A percentile compares a stretch with the other conserved stretches of the same genome.
Evolutionary conservation across 73 alveolate genomes (phyloP).

Genomic region (Tetrahymena malaccensis): DNA sequence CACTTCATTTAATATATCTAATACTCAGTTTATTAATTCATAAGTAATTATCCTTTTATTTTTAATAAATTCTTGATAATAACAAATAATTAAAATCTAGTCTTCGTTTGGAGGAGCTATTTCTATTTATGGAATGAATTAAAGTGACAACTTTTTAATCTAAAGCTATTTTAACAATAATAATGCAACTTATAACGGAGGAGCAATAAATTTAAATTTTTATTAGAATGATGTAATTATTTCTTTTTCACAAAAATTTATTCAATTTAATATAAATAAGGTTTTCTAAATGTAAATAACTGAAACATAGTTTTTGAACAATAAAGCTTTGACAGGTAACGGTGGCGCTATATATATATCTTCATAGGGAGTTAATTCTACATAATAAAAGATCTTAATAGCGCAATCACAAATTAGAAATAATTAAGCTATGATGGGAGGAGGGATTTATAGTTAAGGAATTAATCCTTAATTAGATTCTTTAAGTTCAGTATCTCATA

Average conservation of each 20-base stretch:
- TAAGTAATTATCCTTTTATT: no score
- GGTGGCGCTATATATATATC: background rate
- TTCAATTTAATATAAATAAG: background rate
- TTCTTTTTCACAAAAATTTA: background rate
- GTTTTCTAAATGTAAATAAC: background rate
- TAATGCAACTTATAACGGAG: background rate
- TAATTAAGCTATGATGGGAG: background rate
- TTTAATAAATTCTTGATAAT: no score
- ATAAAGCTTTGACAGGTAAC: background rate
- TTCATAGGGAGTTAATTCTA: background rate
- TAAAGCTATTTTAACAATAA: no score
- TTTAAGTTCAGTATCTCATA: no score
- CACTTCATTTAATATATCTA: no score
- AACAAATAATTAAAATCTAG: background rate
- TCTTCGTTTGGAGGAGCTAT: background rate
- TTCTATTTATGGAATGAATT: background rate
- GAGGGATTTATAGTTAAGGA: background rate
- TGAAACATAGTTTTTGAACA: no score
- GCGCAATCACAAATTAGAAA: background rate
- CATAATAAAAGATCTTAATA: no score
- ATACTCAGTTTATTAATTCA: no score
- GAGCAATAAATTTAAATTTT: background rate
- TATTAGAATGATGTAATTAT: background rate
- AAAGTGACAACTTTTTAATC: no score
- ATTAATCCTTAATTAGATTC: background rate